Evolutionary conservation across 73 alveolate genomes (phyloP).

Genomic region (Diophrys sp.): DNA sequence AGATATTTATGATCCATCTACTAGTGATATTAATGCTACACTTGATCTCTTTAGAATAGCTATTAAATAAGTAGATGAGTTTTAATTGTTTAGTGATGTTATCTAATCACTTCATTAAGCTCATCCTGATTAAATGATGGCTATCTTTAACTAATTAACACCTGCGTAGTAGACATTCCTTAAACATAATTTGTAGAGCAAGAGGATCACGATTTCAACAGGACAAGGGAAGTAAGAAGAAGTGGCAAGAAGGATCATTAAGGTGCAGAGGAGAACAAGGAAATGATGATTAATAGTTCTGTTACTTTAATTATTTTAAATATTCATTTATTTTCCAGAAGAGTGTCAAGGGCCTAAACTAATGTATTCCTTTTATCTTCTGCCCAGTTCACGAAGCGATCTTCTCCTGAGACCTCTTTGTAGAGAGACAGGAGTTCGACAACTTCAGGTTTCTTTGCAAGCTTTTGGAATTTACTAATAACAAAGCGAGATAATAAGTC

Average conservation of each 20-base stretch:
- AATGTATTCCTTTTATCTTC: too few species aligned
- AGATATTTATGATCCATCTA: constrained; percentile 23
- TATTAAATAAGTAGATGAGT: constrained; percentile 33
- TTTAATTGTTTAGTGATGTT: constrained; percentile 10
- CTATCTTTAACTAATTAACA: constrained; percentile 12
- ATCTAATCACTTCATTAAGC: constrained; percentile 9
- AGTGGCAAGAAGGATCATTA: constrained; percentile 33
- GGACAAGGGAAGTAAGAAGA: constrained; percentile 20
- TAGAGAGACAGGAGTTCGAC: too few species aligned
- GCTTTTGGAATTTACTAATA: too few species aligned
- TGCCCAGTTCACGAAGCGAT: too few species aligned
- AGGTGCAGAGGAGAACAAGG: constrained; percentile 41
- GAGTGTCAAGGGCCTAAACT: too few species aligned
- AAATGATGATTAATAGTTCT: too few species aligned
- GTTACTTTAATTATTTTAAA: too few species aligned
- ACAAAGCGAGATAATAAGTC: too few species aligned
- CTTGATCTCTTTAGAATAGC: constrained; percentile 36
- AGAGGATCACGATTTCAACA: constrained; percentile 26
- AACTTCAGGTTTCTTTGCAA: too few species aligned
- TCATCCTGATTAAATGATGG: constrained; percentile 24
- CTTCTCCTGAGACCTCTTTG: too few species aligned
- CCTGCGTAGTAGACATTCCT: constrained; percentile 15
- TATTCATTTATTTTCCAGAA: too few species aligned
- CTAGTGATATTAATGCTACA: constrained; percentile 31
- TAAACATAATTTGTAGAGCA: constrained; percentile 22